These are phyloP conservation scores for Escovopsis sp. DNA, from an alignment of 2,329 filamentous ascomycete species.

Conservation along the genomic window DNA sequence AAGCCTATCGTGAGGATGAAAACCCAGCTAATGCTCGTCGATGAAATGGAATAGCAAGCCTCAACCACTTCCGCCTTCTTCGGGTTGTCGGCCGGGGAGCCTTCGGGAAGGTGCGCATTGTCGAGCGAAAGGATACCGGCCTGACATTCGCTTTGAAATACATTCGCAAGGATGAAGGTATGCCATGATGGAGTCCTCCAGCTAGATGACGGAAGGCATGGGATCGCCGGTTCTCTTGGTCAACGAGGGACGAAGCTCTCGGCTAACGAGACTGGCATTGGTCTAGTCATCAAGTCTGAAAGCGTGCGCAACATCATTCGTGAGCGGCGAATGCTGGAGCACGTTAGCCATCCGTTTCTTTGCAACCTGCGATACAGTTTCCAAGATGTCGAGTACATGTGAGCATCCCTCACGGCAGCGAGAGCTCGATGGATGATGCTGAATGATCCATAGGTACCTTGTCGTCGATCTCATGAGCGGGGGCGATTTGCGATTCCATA, in stretches of 20 bases:
- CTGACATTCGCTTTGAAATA: constrained; percentile 95
- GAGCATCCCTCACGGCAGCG: constrained; percentile 21
- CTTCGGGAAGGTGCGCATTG: constrained; percentile 97
- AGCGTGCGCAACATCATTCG: constrained; percentile 97
- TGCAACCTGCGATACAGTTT: constrained; percentile 98
- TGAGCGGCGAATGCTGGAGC: constrained; percentile 93
- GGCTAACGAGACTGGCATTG: constrained; percentile 13
- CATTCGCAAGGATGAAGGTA: constrained; percentile 96
- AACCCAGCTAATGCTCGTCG: neutral
- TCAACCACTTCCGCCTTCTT: constrained; percentile 91
- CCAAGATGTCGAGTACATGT: constrained; percentile 98
- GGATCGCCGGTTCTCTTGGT: neutral
- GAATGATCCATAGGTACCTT: constrained; percentile 54
- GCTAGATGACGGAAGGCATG: neutral
- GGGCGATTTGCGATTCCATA: constrained; percentile 92
- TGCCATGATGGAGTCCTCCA: constrained; percentile 12
- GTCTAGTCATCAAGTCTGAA: constrained; percentile 81
- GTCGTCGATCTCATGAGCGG: constrained; percentile 98
- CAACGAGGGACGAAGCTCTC: neutral
- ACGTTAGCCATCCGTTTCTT: constrained; percentile 93
- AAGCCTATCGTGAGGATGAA: neutral
- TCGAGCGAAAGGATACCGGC: constrained; percentile 90
- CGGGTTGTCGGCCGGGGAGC: constrained; percentile 95
- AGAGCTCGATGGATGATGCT: neutral
- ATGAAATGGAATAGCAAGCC: constrained; percentile 52